Evolutionary conservation across 2,329 filamentous ascomycete genomes (phyloP), one percentile per base, ranked within the genome.

Genomic region (Microthyrium microscopicum): DNA sequence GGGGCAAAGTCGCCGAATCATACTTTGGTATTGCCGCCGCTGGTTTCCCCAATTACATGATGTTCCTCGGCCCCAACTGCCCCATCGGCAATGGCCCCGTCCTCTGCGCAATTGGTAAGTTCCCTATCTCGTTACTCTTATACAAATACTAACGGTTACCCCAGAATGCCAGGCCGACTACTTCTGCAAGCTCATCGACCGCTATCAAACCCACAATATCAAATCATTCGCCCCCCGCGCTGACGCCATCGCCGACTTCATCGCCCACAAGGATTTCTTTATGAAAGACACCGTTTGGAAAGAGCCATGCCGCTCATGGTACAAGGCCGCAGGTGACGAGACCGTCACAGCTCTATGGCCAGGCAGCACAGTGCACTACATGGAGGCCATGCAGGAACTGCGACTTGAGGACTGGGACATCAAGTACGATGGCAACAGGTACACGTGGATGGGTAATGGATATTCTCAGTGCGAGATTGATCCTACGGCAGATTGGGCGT

Each of bases 201-300:
- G 61, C 25, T 61, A 57, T 41, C 58, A 66, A 44, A 62, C 56
- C 3, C 51, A 64, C 43, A 56, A 61, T 44, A 60, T 68, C 35
- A 44, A 46, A 4, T 50, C 55, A 4, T 57, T 64, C 26, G 45
- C 55, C 6, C 57, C 66, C 8, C 64, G 63, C 42, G 44, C 49
- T 1, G 55, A 56, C 13, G 61, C 58, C 2, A 58, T 68, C 5
- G 46, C 49, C 8, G 68, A 70, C 39, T 70, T 71, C 46, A 55
- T 62, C 36, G 50, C 50, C 4, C 55, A 58, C 48, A 58, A 58
- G 26, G 57, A 63, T 36, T 40, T 45, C 7, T 63, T 60, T 45
- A 60, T 66, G 53, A 44, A 53, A 36, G 48, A 44, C 16, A 59
- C 60, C 0, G 61, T 64, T 1, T 66, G 58, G 54, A 45, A 55